Conservation (phyloP, 768 basidiomycete genomes). For the Mycena galericulata region DNA sequence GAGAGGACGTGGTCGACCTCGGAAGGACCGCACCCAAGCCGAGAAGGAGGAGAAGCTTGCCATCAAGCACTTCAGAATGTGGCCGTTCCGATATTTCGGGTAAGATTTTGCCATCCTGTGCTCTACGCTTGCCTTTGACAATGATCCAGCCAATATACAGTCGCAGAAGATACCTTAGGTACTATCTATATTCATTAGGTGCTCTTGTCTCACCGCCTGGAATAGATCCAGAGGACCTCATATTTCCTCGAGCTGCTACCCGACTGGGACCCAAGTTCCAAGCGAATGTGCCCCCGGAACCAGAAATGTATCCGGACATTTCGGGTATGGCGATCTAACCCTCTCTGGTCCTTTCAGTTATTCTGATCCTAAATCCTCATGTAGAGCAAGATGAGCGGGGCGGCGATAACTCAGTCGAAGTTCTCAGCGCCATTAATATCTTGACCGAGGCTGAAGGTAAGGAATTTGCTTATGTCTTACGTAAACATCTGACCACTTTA, state of each 20-base stretch:
- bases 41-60: conserved; percentile 83
- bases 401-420: conserved; percentile 79
- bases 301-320: conserved; percentile 51
- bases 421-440: conserved; percentile 72
- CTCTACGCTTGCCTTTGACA: conserved; percentile 14
- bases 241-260: conserved; percentile 93
- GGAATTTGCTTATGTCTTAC: conserved; percentile 41
- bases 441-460: conserved; percentile 77
- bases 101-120: conserved; percentile 52
- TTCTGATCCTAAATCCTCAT: conserved; percentile 32
- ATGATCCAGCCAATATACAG: conserved; percentile 79
- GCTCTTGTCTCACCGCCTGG: conserved; percentile 41
- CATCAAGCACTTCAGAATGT: conserved; percentile 90
- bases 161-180: conserved; percentile 94
- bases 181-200: conserved; percentile 26
- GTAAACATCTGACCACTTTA: conserved; percentile 39
- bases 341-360: background rate
- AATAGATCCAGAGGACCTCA: conserved; percentile 94
- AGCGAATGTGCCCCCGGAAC: conserved; percentile 64
- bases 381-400: conserved; percentile 74
- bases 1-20: conserved; percentile 79
- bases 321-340: no score
- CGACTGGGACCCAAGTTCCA: conserved; percentile 93
- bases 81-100: conserved; percentile 98
- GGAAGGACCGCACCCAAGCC: conserved; percentile 78